phyloP scores from a whole-genome alignment of 331 rosid genomes.

The Pyrus hybrid region DNA sequence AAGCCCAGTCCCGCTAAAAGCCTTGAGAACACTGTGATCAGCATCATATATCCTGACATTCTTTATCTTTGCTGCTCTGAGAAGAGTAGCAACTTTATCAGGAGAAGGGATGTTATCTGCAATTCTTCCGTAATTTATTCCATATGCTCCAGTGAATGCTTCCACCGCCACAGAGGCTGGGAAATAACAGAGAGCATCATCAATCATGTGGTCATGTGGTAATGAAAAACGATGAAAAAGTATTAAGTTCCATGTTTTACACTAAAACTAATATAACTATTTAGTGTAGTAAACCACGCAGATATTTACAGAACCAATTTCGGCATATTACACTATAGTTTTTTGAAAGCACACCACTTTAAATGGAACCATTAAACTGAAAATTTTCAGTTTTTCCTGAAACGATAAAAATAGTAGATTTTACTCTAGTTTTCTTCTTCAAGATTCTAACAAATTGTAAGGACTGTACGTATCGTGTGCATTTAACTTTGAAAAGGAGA shows the following conservation, averaged over 20 bases:
- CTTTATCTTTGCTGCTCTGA: conserved; percentile 49
- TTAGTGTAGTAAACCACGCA: background rate
- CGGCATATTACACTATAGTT: too few species aligned
- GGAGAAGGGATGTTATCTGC: conserved; percentile 91
- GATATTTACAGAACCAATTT: too few species aligned
- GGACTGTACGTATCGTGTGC: background rate
- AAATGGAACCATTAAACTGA: background rate
- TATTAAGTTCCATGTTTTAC: background rate
- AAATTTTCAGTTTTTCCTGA: background rate
- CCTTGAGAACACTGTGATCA: conserved; percentile 77
- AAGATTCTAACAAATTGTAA: background rate
- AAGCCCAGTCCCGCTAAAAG: conserved; percentile 83
- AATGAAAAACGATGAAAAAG: background rate
- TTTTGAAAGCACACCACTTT: too few species aligned
- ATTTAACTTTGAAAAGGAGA: background rate
- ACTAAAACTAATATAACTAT: background rate
- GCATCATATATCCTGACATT: conserved; percentile 80
- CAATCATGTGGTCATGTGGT: conserved; percentile 2
- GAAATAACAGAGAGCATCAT: conserved; percentile 15
- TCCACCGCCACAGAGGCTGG: conserved; percentile 44
- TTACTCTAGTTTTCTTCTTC: background rate
- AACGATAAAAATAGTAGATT: background rate
- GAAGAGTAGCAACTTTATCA: conserved; percentile 46
- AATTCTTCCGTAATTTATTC: conserved; percentile 86
- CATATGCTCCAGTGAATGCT: conserved; percentile 85